Evolutionary conservation across 345 rosid genomes (phyloP), one percentile per base, ranked within the genome.

Genomic region (Syzygium aromaticum): DNA sequence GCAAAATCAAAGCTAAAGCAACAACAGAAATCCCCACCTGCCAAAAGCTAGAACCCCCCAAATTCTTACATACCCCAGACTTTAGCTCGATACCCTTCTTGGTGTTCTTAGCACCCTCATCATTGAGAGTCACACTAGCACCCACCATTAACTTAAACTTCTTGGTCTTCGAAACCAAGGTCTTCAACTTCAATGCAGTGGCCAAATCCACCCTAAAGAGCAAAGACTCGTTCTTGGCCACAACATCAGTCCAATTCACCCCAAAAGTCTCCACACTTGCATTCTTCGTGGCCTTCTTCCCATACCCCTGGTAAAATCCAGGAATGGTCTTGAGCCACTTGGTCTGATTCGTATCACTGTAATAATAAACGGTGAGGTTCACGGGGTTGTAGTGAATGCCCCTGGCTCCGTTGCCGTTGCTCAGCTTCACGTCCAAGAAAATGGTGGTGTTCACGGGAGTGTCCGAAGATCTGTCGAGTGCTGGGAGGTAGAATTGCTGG

Each of bases 371-470:
- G 21, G 94, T 89, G 53, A 96, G 86, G 84, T 92, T 91, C 5
- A 97, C 87, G 4, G 88, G 84, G 80, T 94, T 98, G 67, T 97
- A 97, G 90, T 89, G 88, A 56, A 97, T 88, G 22, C 98, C 97
- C 86, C 94, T 94, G 80, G 93, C 95, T 77, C 85, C 90, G 93
- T 97, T 97, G 77, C 94, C 90, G 87, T 97, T 97, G 2, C 86
- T 91, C 5, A 94, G 93, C 86, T 85, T 87, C 1, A 97, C 67
- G 61, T 85, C 77, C 91, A 97, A 91, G 87, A 84, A 88, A 33
- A 96, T 91, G 84, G 94, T 89, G 88, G 94, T 52, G 88, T 91
- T 87, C 51, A 7, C 4, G 2, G 56, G 46, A 43, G 87, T 27
- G 54, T 89, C 85, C 6, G 85, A 84, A 88, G 98, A 85, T 80